Conservation (phyloP, 179 eudicot genomes). For the Camellia oleifera region DNA sequence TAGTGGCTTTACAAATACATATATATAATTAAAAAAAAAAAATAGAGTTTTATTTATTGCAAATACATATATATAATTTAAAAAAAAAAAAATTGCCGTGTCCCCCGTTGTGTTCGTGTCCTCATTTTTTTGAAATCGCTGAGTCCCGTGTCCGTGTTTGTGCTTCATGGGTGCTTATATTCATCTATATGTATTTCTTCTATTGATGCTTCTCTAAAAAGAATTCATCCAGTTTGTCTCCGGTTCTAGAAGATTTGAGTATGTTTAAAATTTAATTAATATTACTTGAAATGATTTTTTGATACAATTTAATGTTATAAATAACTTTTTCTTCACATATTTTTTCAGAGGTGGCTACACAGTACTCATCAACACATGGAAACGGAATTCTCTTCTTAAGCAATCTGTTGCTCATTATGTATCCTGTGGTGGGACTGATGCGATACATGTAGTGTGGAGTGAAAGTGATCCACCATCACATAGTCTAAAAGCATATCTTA, state of each 20-base stretch:
- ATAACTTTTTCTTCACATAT: background rate
- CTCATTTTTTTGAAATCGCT: too few species aligned
- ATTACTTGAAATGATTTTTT: background rate
- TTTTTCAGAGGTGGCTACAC: conserved; percentile 58
- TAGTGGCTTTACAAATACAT: too few species aligned
- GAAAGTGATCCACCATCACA: conserved; percentile 58
- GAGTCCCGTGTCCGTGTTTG: too few species aligned
- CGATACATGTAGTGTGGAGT: conserved; percentile 76
- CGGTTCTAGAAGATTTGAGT: background rate
- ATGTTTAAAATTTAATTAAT: background rate
- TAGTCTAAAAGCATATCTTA: conserved; percentile 39
- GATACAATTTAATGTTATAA: background rate
- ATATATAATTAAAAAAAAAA: too few species aligned
- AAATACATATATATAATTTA: too few species aligned
- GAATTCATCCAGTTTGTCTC: background rate
- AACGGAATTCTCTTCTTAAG: conserved; percentile 59
- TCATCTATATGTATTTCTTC: background rate
- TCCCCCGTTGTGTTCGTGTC: too few species aligned
- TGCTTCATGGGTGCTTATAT: background rate
- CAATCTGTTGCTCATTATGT: conserved; percentile 70
- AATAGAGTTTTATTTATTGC: too few species aligned
- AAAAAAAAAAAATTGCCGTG: too few species aligned
- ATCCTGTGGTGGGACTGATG: conserved; percentile 59
- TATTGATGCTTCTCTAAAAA: background rate
- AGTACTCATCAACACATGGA: conserved; percentile 74